Evolutionary conservation across 148 eudicot genomes (phyloP).

Genomic region (Talinum fruticosum): DNA sequence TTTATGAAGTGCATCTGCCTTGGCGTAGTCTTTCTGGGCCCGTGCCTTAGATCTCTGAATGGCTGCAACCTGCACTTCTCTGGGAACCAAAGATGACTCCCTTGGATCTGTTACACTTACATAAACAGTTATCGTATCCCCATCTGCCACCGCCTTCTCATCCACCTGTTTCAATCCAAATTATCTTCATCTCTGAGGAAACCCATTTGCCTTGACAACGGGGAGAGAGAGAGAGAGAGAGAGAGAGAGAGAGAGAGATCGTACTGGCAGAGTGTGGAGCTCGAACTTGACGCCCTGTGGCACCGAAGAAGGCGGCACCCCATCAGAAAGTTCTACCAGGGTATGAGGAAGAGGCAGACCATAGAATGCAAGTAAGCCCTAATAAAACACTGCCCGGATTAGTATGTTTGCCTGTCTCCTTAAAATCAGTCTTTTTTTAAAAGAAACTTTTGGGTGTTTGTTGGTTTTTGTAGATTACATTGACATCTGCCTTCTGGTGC

Average conservation of each 20-base stretch:
- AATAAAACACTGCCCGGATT: neutral
- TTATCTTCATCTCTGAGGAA: neutral
- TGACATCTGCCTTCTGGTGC: conserved; percentile 82
- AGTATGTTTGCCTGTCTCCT: neutral
- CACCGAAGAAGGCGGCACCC: conserved; percentile 37
- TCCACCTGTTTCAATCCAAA: conserved; percentile 53
- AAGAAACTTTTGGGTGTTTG: neutral
- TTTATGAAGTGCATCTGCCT: conserved; percentile 81
- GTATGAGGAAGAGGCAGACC: conserved; percentile 72
- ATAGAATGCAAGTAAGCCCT: conserved; percentile 86
- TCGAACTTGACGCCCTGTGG: conserved; percentile 76
- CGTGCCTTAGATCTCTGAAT: conserved; percentile 72
- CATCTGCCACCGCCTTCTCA: conserved; percentile 86
- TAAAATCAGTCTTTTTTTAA: neutral
- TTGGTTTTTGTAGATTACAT: conserved; percentile 41
- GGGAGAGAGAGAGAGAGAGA: neutral
- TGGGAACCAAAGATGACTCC: conserved; percentile 75
- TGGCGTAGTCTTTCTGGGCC: conserved; percentile 54
- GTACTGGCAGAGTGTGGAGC: conserved; percentile 79
- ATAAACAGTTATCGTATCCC: conserved; percentile 86
- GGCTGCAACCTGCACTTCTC: conserved; percentile 60
- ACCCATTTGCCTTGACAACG: neutral
- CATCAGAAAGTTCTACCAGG: conserved; percentile 45
- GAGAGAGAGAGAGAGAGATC: conserved; percentile 16
- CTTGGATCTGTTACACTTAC: conserved; percentile 75